Evolutionary conservation across 768 basidiomycete species (phyloP).

Genomic region (Calocybe indica): DNA sequence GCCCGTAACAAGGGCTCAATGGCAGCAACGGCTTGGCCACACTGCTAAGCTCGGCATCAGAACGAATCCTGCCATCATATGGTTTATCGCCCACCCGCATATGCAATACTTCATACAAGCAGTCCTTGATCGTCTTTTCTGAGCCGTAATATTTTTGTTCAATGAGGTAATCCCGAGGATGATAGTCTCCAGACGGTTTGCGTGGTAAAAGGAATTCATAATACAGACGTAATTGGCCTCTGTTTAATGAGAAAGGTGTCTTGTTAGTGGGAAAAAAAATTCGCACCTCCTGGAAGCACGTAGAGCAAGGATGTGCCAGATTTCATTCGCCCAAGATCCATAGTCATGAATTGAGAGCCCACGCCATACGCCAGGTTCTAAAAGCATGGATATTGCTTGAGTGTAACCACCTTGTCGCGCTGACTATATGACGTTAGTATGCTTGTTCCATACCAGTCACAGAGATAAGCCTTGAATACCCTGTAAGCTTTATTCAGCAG

Average conservation of each 20-base stretch:
- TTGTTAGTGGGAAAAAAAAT: constrained; percentile 2
- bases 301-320: constrained; percentile 73
- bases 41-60: constrained; percentile 28
- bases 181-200: constrained; percentile 49
- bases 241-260: constrained; percentile 14
- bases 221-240: constrained; percentile 62
- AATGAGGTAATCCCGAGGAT: constrained; percentile 53
- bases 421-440: constrained; percentile 30
- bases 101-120: constrained; percentile 39
- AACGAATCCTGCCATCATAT: constrained; percentile 3
- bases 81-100: constrained; percentile 32
- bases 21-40: constrained; percentile 53
- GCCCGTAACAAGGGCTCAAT: constrained; percentile 65
- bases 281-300: constrained; percentile 64
- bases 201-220: constrained; percentile 59
- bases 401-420: constrained; percentile 67
- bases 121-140: constrained; percentile 32
- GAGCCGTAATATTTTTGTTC: constrained; percentile 30
- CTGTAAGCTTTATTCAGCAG: constrained; percentile 63
- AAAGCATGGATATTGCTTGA: constrained; percentile 52
- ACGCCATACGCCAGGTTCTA: constrained; percentile 68
- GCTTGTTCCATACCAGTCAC: not conserved
- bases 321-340: constrained; percentile 63
- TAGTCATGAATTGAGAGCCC: constrained; percentile 62
- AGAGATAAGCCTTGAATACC: constrained; percentile 27